Conservation (phyloP, 345 rosid genomes). For the Syzygium jambos region DNA sequence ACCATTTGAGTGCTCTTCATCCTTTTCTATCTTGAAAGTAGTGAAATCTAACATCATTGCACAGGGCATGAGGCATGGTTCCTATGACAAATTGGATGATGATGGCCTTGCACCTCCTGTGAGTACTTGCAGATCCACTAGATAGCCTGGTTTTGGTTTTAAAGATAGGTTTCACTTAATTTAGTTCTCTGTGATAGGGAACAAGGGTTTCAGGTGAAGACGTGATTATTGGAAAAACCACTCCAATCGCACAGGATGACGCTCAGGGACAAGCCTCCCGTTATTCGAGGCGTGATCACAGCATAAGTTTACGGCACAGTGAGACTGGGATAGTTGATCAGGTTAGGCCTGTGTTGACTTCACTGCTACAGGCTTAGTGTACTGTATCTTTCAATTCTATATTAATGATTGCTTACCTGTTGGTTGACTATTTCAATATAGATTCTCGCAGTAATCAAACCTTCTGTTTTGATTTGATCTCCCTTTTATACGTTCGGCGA, state of each 20-base stretch:
- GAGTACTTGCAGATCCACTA: constrained; percentile 6
- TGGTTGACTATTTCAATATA: not conserved
- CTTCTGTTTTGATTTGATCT: not conserved
- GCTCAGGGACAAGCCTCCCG: constrained; percentile 84
- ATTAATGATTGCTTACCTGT: not conserved
- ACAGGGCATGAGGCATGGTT: constrained; percentile 99
- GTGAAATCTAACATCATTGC: not conserved
- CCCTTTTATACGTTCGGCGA: not conserved
- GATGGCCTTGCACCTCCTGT: constrained; percentile 99
- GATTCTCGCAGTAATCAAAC: not conserved
- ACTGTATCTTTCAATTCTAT: not conserved
- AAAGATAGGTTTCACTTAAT: not conserved
- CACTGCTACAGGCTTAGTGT: not conserved
- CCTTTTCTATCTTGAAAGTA: not conserved
- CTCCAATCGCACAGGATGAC: constrained; percentile 85
- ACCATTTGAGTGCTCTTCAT: not conserved
- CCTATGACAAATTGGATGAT: constrained; percentile 92
- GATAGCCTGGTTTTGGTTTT: not conserved
- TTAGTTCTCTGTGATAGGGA: constrained; percentile 39
- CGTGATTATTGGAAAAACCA: constrained; percentile 94
- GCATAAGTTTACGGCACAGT: constrained; percentile 94
- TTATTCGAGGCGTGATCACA: constrained; percentile 84
- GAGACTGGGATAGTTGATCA: constrained; percentile 98
- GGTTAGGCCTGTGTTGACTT: constrained; percentile 29
- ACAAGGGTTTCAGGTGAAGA: constrained; percentile 97